Conservation (phyloP, 306 rosid species). For the Leucaena leucocephala region DNA sequence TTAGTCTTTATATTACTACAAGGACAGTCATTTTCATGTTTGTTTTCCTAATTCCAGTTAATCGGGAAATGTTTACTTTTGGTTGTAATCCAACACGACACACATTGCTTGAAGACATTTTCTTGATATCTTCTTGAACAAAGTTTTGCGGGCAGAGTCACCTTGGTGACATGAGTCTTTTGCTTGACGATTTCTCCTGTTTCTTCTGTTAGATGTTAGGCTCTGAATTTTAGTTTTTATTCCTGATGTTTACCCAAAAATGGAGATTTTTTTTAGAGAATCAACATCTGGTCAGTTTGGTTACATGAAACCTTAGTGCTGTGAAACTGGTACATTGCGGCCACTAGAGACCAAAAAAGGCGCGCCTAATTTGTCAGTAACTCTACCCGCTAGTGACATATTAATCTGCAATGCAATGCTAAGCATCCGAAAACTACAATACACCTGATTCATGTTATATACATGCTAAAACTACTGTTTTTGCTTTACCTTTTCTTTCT, state of each 20-base stretch:
- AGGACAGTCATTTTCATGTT: not conserved
- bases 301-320: slow-evolving; percentile 10
- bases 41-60: slow-evolving; percentile 17
- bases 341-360: not conserved
- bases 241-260: not conserved
- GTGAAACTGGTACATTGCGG: slow-evolving; percentile 15
- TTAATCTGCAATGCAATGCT: slow-evolving; percentile 5
- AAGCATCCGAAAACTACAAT: slow-evolving; percentile 2
- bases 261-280: not conserved
- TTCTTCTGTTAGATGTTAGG: not conserved
- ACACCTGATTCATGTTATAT: slow-evolving; percentile 4
- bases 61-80: slow-evolving; percentile 9
- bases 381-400: slow-evolving; percentile 7
- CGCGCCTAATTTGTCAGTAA: not conserved
- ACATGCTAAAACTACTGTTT: slow-evolving; percentile 9
- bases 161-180: not conserved
- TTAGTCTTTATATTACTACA: not conserved
- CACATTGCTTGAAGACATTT: slow-evolving; percentile 10
- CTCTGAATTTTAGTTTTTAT: not conserved
- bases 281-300: slow-evolving; percentile 25
- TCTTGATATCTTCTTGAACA: not conserved
- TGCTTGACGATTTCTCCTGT: not conserved
- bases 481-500: slow-evolving; percentile 34
- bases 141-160: not conserved
- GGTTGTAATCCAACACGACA: not conserved